Conservation (phyloP, 768 basidiomycete genomes). For the Suillus variegatus region DNA sequence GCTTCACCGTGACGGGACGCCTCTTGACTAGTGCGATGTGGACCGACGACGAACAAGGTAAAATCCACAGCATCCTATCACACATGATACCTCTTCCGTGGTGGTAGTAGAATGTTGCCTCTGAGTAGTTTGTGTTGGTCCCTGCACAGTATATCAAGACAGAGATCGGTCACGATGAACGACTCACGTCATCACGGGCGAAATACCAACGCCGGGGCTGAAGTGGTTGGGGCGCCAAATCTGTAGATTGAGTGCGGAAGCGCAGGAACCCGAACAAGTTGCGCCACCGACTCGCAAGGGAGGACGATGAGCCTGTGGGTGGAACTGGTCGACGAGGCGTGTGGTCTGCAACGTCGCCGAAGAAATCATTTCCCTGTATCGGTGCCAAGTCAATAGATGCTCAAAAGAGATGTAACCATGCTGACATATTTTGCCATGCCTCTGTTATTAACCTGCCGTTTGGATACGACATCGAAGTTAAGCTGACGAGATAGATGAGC, state of each 20-base stretch:
- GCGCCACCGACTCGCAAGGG: neutral
- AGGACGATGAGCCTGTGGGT: neutral
- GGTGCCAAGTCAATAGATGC: neutral
- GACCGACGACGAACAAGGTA: neutral
- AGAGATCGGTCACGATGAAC: neutral
- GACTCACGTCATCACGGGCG: neutral
- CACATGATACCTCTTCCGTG: neutral
- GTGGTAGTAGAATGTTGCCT: neutral
- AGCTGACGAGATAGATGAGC: neutral
- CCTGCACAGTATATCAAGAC: neutral
- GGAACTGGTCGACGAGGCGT: too few relatives aligned
- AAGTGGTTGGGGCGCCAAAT: neutral
- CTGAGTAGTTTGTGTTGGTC: neutral
- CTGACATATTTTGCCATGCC: constrained; percentile 3
- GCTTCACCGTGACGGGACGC: neutral
- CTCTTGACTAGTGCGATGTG: neutral
- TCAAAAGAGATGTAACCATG: neutral
- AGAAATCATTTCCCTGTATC: constrained; percentile 1
- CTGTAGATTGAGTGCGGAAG: neutral
- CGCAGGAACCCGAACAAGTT: neutral
- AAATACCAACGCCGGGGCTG: neutral
- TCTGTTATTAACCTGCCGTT: neutral
- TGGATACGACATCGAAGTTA: neutral
- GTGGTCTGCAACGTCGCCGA: too few relatives aligned
- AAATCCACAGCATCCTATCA: neutral